Evolutionary conservation across 257 asterid genomes (phyloP).

Genomic region (Primulina tabacum): DNA sequence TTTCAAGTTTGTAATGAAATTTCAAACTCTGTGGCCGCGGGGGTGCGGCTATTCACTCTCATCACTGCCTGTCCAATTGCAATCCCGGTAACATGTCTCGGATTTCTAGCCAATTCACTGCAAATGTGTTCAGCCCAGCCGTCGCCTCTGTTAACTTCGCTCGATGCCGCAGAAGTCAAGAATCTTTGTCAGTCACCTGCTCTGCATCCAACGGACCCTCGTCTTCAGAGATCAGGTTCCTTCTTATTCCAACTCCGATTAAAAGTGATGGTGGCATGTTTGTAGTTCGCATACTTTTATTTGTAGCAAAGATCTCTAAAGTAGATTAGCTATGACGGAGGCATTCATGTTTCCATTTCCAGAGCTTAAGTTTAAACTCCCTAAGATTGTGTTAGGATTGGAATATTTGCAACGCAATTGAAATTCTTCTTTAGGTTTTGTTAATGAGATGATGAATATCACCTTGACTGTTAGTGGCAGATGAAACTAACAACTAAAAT

Average conservation of each 20-base stretch:
- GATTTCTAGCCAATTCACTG: slow-evolving; percentile 23
- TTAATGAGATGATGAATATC: too few relatives aligned
- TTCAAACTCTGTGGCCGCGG: slow-evolving; percentile 39
- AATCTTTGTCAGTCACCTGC: slow-evolving; percentile 33
- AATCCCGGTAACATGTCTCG: slow-evolving; percentile 21
- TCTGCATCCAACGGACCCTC: slow-evolving; percentile 51
- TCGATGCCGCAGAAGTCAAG: slow-evolving; percentile 28
- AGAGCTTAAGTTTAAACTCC: too few relatives aligned
- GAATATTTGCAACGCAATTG: not conserved
- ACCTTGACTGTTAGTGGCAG: too few relatives aligned
- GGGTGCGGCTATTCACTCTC: slow-evolving; percentile 36
- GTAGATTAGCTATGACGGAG: not conserved
- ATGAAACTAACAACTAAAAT: too few relatives aligned
- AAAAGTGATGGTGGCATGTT: not conserved
- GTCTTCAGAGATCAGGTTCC: slow-evolving; percentile 50
- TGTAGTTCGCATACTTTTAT: too few relatives aligned
- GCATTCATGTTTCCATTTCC: not conserved
- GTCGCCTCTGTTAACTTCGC: slow-evolving; percentile 16
- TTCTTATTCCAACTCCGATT: not conserved
- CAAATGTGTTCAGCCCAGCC: slow-evolving; percentile 20
- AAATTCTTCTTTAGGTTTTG: not conserved
- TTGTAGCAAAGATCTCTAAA: not conserved
- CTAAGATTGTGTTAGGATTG: too few relatives aligned
- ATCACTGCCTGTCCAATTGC: slow-evolving; percentile 21
- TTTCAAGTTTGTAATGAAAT: too few relatives aligned